These are phyloP conservation scores for Cystoderma amianthinum DNA, from an alignment of 768 basidiomycete genomes.

Conservation along the genomic window DNA sequence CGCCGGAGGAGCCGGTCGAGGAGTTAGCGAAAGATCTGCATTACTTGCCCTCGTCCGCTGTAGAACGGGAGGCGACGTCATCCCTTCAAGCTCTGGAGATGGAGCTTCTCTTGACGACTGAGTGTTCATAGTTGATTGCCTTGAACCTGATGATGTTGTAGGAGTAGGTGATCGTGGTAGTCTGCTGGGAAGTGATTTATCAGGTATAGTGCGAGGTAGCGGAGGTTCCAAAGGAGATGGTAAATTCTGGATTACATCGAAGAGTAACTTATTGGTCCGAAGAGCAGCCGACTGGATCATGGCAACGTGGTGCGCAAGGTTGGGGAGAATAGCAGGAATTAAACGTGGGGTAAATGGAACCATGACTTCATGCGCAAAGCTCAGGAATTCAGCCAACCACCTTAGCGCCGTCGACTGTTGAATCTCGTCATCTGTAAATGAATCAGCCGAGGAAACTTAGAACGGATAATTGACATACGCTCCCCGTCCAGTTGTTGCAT, in stretches of 20 bases:
- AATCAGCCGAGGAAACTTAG: conserved; percentile 5
- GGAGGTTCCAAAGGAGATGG: conserved; percentile 61
- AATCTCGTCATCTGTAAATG: conserved; percentile 75
- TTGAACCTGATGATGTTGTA: conserved; percentile 33
- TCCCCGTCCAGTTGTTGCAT: conserved; percentile 80
- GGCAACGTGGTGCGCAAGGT: conserved; percentile 85
- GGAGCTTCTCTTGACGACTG: conserved; percentile 38
- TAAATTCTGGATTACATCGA: conserved; percentile 78
- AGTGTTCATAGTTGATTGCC: conserved; percentile 40
- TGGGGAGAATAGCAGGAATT: conserved; percentile 88
- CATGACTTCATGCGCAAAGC: conserved; percentile 86
- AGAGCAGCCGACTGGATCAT: conserved; percentile 86
- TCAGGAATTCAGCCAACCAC: conserved; percentile 90
- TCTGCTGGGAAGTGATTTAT: conserved; percentile 18
- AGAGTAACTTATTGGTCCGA: conserved; percentile 80
- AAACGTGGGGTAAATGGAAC: conserved; percentile 91
- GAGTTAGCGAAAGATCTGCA: conserved; percentile 30
- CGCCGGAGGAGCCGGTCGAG: conserved; percentile 21
- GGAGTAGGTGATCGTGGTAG: conserved; percentile 54
- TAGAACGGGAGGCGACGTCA: conserved; percentile 10
- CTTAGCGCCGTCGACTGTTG: conserved; percentile 91
- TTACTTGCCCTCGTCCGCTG: conserved; percentile 11
- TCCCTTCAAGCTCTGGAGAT: conserved; percentile 36
- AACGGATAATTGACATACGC: conserved; percentile 43
- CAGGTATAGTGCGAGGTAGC: conserved; percentile 12